Percentiles rank a stretch among this genome's conserved stretches.
These are phyloP conservation scores for Carallia pectinifolia DNA, from an alignment of 345 rosid genomes.

Conservation along the genomic window DNA sequence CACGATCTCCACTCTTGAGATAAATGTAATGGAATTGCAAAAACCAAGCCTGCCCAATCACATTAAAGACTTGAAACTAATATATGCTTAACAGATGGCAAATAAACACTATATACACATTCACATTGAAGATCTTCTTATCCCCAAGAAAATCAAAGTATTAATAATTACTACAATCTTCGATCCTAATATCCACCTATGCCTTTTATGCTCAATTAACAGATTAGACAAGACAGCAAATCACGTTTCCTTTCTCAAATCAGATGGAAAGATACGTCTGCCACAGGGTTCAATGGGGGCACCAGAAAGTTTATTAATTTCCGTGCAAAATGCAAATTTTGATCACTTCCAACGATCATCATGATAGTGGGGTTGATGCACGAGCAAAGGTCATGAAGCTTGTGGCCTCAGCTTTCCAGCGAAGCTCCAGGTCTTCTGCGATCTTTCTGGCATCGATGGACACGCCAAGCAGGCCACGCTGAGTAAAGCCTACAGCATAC, in stretches of 20 bases:
- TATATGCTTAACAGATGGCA: not conserved
- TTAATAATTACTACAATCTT: not conserved
- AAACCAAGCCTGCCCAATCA: not conserved
- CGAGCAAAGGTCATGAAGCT: slow-evolving; percentile 8
- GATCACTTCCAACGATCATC: not conserved
- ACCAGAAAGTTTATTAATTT: not conserved
- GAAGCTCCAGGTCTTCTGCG: slow-evolving; percentile 54
- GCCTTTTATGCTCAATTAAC: not conserved
- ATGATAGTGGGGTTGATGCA: slow-evolving; percentile 3
- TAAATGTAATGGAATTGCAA: not conserved
- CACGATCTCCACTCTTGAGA: not conserved
- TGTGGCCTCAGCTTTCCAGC: slow-evolving; percentile 35
- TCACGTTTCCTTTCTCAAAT: not conserved
- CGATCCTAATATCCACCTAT: not conserved
- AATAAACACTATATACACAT: slow-evolving; percentile 21
- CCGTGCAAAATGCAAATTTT: not conserved
- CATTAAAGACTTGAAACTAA: slow-evolving; percentile 2
- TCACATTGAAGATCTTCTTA: not conserved
- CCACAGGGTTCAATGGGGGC: not conserved
- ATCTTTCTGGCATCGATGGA: slow-evolving; percentile 64
- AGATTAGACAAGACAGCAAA: not conserved
- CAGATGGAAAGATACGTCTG: too few relatives aligned
- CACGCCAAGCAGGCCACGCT: slow-evolving; percentile 79
- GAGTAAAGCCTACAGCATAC: slow-evolving; percentile 78
- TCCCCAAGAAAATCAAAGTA: not conserved